Base-by-base conservation (phyloP, 768 basidiomycete genomes). In the Mycena vitilis region DNA sequence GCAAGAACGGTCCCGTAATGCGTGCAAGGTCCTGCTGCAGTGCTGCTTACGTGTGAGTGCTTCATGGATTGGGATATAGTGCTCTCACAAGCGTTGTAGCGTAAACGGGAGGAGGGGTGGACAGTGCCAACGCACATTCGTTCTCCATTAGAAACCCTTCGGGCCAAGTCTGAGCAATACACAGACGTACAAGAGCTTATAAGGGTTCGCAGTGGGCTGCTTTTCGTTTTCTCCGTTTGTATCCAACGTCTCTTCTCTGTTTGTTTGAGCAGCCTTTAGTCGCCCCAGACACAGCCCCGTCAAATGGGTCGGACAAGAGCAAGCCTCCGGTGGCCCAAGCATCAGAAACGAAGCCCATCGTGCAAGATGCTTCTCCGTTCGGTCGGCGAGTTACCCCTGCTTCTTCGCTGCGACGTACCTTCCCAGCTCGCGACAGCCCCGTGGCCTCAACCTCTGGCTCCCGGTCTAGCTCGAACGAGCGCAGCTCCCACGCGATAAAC, bases 191-290 rank as follows among this genome's bases (percentile, higher is more conserved):
- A 82, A 77, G 76, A 75, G 63, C 81, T 86, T 68, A 83, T 86
- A 65, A 87, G 83, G 87, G 87, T 88, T 87, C 85, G 87, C 84
- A 83, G 73, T 81, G 82, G 82, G 76, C 82, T 74, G 73, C 75
- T 81, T 79, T 75, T 77, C 74, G 58, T 76, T 77, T 74, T 75
- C 66, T 74, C 77, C 66, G 71, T 78, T 78, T 78, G 79, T 79
- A 74, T 72, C 81, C 78, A 79, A 84, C 79, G 74, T 79, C 75
- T 75, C 68, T 73, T 75, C 73, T 82, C 75, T 78, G 59, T 82
- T 65, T 30, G 30, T 30, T 85, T 83, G 77, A 80, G 78, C 83
- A 86, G 85, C 79, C 80, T 60, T 73, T 86, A 60, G 66, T 71
- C 58, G 73, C 73, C 49, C 72, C 65, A 63, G 66, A 62, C 72